These are phyloP conservation scores for Tilletia walkeri DNA, from an alignment of 1,284 basidiomycete species.

Conservation along the genomic window DNA sequence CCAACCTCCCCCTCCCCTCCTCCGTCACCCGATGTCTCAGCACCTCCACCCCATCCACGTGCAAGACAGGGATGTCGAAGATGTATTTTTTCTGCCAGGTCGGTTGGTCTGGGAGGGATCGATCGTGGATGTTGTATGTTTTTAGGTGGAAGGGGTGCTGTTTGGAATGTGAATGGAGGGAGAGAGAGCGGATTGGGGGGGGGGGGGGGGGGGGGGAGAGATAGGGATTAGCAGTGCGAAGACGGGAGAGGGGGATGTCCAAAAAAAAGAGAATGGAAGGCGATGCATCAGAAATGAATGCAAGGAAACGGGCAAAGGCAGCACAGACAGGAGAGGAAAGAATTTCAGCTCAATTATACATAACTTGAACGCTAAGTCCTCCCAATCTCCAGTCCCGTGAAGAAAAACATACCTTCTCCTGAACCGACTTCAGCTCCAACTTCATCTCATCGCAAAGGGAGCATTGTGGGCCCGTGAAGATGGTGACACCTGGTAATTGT, in stretches of 20 bases:
- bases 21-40: constrained; percentile 5
- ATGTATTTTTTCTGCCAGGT: constrained; percentile 53
- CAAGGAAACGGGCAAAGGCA: no score
- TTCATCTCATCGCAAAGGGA: constrained; percentile 48
- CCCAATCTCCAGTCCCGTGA: no score
- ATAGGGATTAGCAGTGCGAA: neutral
- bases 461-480: constrained; percentile 52
- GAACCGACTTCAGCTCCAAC: constrained; percentile 31
- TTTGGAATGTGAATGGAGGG: neutral
- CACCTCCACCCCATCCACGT: constrained; percentile 28
- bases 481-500: constrained; percentile 24
- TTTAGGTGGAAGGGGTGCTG: constrained; percentile 32
- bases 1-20: neutral
- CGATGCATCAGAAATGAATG: neutral
- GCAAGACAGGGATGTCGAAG: constrained; percentile 53
- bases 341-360: no score
- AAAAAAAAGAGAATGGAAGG: neutral
- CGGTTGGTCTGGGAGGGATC: constrained; percentile 33
- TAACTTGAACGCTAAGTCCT: no score
- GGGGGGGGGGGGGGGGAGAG: neutral
- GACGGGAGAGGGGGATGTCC: neutral
- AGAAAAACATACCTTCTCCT: constrained; percentile 21
- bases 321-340: neutral
- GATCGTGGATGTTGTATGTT: constrained; percentile 52
- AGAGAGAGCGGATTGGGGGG: no score